Base-by-base conservation (phyloP, 192 early-diverging fungal genomes). In the Cladochytrium replicatum region DNA sequence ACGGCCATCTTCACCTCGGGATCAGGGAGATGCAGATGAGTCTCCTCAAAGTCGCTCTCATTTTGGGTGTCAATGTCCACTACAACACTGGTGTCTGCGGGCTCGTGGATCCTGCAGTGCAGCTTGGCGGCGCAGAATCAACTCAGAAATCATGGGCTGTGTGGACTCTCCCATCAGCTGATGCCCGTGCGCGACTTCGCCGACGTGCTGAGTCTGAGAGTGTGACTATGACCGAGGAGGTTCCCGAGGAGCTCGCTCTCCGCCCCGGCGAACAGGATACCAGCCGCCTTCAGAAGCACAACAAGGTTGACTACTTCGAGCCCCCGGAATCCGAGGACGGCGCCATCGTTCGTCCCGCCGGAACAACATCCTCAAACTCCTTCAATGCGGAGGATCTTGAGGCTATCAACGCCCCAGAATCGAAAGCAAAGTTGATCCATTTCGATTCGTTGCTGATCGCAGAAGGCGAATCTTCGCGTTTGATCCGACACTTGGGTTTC, bases 401-500 rank as follows among this genome's bases (percentile, higher is more conserved):
- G 11, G 5, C 7, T 32, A 19, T 17, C 26, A 23, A 26, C 40
- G 34, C 2, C 41, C 29, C 41, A 54, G 7, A 24, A 9, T 15
- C 43, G 2, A 7, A 11, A 2, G 53, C 48, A 3, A 27, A 8
- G 5, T 21, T 63, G 21, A 26, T 32, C 41, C 50, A 50, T 3
- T 71, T 71, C 41, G 60, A 66, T 42, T 48, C 47, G 24, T 37
- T 71, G 22, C 23, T 66, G 9, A 52, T 71, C 21, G 69, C 64
- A 9, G 69, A 71, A 41, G 69, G 69, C 31, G 60, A 71, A 28
- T 54, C 57, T 1, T 67, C 64, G 21, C 41, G 51, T 4, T 42
- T 71, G 17, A 54, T 71, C 28, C 47, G 64, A 8, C 57, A 64
- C 26, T 38, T 71, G 13, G 69, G 69, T 17, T 71, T 71, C 48